Conservation (phyloP, 345 rosid genomes). For the Aurinia saxatilis region DNA sequence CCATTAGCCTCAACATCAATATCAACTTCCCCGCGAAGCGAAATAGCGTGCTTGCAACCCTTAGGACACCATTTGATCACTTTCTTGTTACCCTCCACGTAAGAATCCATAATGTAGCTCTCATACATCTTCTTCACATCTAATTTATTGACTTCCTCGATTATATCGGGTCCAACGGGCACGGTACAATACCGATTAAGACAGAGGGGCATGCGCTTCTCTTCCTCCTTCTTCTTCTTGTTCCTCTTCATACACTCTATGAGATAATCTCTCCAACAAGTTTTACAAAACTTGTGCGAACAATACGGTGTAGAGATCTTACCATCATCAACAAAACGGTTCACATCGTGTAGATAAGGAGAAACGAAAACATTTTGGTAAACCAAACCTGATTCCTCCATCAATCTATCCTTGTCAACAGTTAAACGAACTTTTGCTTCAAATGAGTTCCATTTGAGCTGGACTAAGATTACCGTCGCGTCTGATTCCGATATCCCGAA, state of each 20-base stretch:
- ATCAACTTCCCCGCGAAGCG: neutral
- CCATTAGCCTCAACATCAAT: neutral
- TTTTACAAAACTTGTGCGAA: slow-evolving; percentile 9
- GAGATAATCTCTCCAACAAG: slow-evolving; percentile 14
- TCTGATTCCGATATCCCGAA: slow-evolving; percentile 1
- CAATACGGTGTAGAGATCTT: slow-evolving; percentile 23
- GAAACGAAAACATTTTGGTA: neutral
- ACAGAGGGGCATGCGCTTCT: neutral
- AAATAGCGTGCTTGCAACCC: slow-evolving; percentile 6
- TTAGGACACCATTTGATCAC: slow-evolving; percentile 16
- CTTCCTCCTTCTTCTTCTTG: neutral
- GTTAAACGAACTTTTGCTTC: slow-evolving; percentile 2
- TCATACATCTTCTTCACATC: slow-evolving; percentile 7
- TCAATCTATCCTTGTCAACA: slow-evolving; percentile 9
- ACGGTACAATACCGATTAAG: neutral
- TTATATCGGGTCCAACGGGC: slow-evolving; percentile 8
- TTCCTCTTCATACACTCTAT: neutral
- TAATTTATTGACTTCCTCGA: neutral
- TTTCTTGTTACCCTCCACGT: neutral
- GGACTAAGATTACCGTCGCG: slow-evolving; percentile 1
- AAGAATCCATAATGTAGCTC: neutral
- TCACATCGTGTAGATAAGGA: neutral
- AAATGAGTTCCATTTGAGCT: slow-evolving; percentile 6
- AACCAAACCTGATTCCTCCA: slow-evolving; percentile 6
- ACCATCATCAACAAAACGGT: neutral